Evolutionary conservation across 1,139 yeast genomes (phyloP).

Genomic region (Lodderomyces theae): DNA sequence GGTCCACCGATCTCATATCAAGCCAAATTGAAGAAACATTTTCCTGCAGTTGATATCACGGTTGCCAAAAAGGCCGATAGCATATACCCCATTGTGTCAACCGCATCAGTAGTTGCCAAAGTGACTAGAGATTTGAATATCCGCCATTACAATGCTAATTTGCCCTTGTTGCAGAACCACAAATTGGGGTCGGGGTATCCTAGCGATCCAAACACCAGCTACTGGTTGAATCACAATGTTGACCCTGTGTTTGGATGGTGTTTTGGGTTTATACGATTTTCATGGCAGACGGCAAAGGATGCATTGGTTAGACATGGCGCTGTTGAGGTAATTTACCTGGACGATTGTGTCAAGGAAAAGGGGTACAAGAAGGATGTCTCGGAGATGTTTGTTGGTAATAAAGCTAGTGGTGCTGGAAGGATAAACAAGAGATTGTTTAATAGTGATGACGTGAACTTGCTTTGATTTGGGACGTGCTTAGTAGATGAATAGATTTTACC

Average conservation of each 20-base stretch:
- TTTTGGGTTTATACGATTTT: conserved; percentile 68
- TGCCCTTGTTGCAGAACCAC: conserved; percentile 24
- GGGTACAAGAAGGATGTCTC: conserved; percentile 32
- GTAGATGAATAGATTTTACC: too few species aligned
- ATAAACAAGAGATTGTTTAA: conserved; percentile 11
- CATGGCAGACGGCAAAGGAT: conserved; percentile 93
- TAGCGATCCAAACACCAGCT: conserved; percentile 78
- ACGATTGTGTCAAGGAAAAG: conserved; percentile 29
- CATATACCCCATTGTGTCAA: conserved; percentile 87
- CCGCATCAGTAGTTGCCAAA: conserved; percentile 96
- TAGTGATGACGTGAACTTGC: conserved; percentile 9
- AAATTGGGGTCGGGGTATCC: conserved; percentile 92
- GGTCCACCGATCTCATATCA: conserved; percentile 92
- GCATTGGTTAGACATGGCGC: conserved; percentile 55
- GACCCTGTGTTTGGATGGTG: conserved; percentile 89
- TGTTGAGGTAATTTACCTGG: conserved; percentile 40
- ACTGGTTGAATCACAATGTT: conserved; percentile 63
- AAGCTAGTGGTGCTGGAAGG: background rate
- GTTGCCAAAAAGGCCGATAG: conserved; percentile 98
- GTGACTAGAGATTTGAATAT: conserved; percentile 85
- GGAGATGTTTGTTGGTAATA: conserved; percentile 12
- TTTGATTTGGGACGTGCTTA: conserved; percentile 4
- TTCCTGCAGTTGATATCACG: conserved; percentile 70
- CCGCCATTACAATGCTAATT: conserved; percentile 27
- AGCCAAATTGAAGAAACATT: conserved; percentile 61